phyloP scores from a whole-genome alignment of 2,329 filamentous ascomycete genomes.

The Penicillium sp. region DNA sequence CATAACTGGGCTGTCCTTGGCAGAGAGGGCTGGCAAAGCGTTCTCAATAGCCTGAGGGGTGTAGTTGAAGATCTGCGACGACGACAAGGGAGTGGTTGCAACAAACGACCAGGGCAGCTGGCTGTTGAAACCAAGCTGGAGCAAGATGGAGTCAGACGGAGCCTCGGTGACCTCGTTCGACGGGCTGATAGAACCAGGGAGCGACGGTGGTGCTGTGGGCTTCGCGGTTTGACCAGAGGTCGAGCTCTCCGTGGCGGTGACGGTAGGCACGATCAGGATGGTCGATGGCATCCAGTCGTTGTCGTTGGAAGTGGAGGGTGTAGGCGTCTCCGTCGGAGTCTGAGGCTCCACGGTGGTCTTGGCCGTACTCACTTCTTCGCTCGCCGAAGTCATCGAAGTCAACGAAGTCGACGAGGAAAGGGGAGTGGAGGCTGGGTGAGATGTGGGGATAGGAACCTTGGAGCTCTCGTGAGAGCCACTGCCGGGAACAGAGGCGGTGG shows the following conservation, averaged over 20 bases:
- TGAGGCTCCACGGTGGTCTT: conserved; percentile 30
- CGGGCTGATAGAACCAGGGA: conserved; percentile 75
- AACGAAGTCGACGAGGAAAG: conserved; percentile 44
- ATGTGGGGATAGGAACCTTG: conserved; percentile 6
- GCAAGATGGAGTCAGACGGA: conserved; percentile 65
- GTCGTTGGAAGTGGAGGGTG: conserved; percentile 23
- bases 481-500: conserved; percentile 10
- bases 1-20: conserved; percentile 58
- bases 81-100: conserved; percentile 65
- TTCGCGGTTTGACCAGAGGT: conserved; percentile 40
- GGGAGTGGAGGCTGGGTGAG: conserved; percentile 26
- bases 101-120: conserved; percentile 84
- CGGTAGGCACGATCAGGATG: conserved; percentile 20
- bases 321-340: conserved; percentile 22
- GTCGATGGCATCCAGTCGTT: conserved; percentile 24
- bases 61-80: conserved; percentile 79
- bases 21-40: conserved; percentile 50
- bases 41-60: conserved; percentile 70
- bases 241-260: conserved; percentile 8
- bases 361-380: conserved; percentile 24
- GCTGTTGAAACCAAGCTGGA: conserved; percentile 82
- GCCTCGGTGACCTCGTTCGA: conserved; percentile 55
- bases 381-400: conserved; percentile 23
- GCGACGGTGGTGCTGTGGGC: conserved; percentile 59
- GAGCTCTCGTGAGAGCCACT: conserved; percentile 9